phyloP scores from a whole-genome alignment of 768 basidiomycete genomes.

The Suillus paluster region DNA sequence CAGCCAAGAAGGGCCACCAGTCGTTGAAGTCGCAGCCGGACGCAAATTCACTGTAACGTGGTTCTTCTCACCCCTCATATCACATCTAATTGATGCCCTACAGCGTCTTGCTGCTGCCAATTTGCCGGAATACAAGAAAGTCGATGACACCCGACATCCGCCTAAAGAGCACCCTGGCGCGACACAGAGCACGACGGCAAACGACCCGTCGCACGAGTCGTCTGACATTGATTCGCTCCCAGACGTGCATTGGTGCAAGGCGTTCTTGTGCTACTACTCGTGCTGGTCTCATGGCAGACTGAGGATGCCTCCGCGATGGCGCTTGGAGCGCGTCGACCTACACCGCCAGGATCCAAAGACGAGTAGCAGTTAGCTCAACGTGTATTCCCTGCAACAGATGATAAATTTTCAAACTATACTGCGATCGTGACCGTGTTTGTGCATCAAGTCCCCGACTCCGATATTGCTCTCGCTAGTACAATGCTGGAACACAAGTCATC shows the following conservation, averaged over 20 bases:
- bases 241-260: not conserved
- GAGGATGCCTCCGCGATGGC: not conserved
- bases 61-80: too few species aligned
- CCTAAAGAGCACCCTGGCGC: not conserved
- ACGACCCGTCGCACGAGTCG: not conserved
- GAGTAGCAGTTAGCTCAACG: not conserved
- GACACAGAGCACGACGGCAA: not conserved
- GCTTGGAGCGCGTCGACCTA: not conserved
- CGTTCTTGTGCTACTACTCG: not conserved
- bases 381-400: not conserved
- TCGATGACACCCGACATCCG: not conserved
- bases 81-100: not conserved
- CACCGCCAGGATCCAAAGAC: not conserved
- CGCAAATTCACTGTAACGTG: conserved; percentile 2
- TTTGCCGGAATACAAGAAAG: conserved; percentile 1
- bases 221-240: not conserved
- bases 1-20: not conserved
- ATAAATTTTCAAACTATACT: not conserved
- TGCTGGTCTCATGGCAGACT: conserved; percentile 4
- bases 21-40: not conserved
- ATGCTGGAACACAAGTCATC: too few species aligned
- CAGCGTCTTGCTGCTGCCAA: not conserved
- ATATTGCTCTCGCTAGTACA: too few species aligned
- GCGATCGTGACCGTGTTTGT: too few species aligned
- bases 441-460: not conserved